These are phyloP conservation scores for Rhododendron ovatum DNA, from an alignment of 148 eudicot species.

Conservation along the genomic window DNA sequence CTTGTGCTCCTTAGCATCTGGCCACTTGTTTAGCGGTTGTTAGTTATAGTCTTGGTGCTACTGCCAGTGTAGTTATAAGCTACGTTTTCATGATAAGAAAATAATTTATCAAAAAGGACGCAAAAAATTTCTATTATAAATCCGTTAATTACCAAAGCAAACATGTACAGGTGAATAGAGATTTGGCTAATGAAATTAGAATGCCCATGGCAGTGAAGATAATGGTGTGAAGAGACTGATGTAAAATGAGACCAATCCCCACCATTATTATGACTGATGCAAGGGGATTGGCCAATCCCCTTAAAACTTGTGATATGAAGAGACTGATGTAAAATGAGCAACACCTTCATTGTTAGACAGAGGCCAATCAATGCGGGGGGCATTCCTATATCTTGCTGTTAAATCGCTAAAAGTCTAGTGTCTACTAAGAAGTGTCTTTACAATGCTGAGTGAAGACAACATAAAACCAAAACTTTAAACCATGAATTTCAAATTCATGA, in stretches of 20 bases:
- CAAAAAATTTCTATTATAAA: background rate
- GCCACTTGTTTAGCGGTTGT: background rate
- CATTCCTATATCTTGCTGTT: background rate
- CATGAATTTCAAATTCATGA: background rate
- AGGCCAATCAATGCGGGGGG: background rate
- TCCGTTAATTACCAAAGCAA: background rate
- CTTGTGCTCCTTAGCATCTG: background rate
- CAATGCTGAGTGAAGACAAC: background rate
- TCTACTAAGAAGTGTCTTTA: background rate
- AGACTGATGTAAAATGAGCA: background rate
- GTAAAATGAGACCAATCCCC: background rate
- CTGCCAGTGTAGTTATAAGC: background rate
- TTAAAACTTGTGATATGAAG: background rate
- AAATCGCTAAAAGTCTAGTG: background rate
- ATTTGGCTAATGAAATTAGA: background rate
- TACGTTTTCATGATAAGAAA: background rate
- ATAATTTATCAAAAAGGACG: background rate
- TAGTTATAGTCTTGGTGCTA: background rate
- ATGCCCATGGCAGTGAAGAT: background rate
- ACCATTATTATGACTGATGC: background rate
- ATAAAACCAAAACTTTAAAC: background rate
- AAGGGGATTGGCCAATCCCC: background rate
- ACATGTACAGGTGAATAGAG: background rate
- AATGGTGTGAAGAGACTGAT: background rate
- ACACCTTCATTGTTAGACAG: background rate